Evolutionary conservation across 805 yeast genomes (phyloP), one percentile per base, ranked within the genome.

Genomic region (Maudiozyma saulgeensis): DNA sequence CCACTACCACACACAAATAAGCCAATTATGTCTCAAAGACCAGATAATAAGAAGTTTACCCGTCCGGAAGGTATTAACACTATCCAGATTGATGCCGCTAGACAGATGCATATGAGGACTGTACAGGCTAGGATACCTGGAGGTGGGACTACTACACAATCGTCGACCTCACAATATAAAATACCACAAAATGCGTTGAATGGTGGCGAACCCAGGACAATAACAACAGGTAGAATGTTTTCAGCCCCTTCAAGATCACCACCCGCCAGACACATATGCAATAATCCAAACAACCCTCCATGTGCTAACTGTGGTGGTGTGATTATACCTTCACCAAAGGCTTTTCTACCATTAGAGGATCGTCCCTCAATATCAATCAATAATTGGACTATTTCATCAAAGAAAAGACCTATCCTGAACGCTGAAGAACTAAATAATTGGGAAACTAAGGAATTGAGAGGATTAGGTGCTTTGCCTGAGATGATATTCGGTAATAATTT

Each of bases 401-500:
- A 73, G 31, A 80, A 88, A 63, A 77, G 78, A 46, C 95, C 98
- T 1, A 91, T 91, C 43, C 68, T 88, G 52, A 83, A 77, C 55
- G 74, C 89, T 1, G 71, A 66, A 1, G 96, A 89, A 60, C 76
- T 91, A 49, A 96, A 88, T 50, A 67, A 67, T 2, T 76, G 83
- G 59, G 85, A 80, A 52, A 64, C 58, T 13, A 77, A 76, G 4
- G 53, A 57, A 41, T 62, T 81, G 47, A 74, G 84, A 47, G 81
- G 81, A 15, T 79, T 91, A 53, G 40, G 43, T 7, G 96, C 98
- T 0, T 68, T 91, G 41, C 99, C 99, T 0, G 99, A 93, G 64
- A 93, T 93, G 98, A 89, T 93, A 6, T 93, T 93, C 68, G 98
- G 98, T 9, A 80, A 86, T 56, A 90, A 86, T 61, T 67, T 68